These are phyloP conservation scores for Eimeria maxima DNA, from an alignment of 169 alveolate genomes.

Conservation along the genomic window DNA sequence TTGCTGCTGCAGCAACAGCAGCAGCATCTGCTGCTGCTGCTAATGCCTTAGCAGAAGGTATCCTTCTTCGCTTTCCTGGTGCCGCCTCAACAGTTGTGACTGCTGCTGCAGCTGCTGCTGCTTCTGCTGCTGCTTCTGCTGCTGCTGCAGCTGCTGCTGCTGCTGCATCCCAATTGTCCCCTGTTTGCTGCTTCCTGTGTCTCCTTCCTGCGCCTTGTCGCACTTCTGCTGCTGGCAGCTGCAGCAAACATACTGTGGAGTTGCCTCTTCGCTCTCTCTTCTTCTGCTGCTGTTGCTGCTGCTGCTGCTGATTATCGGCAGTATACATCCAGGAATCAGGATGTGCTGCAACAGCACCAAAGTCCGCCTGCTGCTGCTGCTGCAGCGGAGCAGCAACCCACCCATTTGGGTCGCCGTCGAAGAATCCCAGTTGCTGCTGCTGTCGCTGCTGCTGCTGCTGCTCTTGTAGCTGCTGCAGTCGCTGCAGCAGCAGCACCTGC, in stretches of 20 bases:
- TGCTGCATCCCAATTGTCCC: conserved; percentile 32
- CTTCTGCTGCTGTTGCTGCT: conserved; percentile 3
- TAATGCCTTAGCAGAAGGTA: conserved; percentile 34
- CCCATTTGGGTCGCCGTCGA: background rate
- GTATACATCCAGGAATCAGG: background rate
- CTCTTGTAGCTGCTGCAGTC: conserved; percentile 22
- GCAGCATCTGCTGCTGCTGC: conserved; percentile 71
- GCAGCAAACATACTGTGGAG: background rate
- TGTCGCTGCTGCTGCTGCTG: background rate
- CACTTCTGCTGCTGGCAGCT: conserved; percentile 36
- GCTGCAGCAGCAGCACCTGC: conserved; percentile 34
- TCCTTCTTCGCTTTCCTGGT: conserved; percentile 49
- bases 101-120: conserved; percentile 66
- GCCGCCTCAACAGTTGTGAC: conserved; percentile 5
- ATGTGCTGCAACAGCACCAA: background rate
- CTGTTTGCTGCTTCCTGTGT: background rate
- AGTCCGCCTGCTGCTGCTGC: conserved; percentile 14
- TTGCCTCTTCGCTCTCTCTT: background rate
- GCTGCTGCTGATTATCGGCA: background rate
- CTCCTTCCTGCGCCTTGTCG: background rate
- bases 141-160: conserved; percentile 26
- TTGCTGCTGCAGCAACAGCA: conserved; percentile 68
- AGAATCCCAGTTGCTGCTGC: background rate
- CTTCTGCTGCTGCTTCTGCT: conserved; percentile 68
- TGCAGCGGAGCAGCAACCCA: background rate